Evolutionary conservation across 2,329 filamentous ascomycete species (phyloP), one percentile per base, ranked within the genome.

Genomic region (Hypoxylon sp.): DNA sequence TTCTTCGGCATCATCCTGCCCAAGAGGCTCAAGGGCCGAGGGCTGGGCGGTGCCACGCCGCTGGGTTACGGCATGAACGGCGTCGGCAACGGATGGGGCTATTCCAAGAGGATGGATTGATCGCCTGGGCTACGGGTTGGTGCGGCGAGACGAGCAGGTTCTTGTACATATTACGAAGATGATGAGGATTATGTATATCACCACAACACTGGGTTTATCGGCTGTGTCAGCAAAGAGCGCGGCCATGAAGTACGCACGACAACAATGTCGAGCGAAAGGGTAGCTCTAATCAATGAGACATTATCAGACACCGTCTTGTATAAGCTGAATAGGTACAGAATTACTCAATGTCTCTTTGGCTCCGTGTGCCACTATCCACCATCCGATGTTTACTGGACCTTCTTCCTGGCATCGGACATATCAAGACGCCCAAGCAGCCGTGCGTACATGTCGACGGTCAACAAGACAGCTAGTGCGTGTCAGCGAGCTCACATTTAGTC

Each of bases 1-100:
- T 87, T 86, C 56, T 79, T 86, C 60, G 85, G 85, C 3, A 76
- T 84, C 1, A 78, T 88, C 15, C 69, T 88, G 67, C 85, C 86
- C 1, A 77, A 76, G 62, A 72, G 83, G 54, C 69, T 86, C 20
- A 79, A 75, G 64, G 80, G 79, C 1, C 69, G 82, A 38, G 71
- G 77, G 1, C 72, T 86, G 38, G 83, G 83, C 13, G 83, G 82
- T 15, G 83, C 83, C 3, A 86, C 83, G 21, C 83, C 83, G 0
- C 65, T 86, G 60, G 83, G 82, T 1, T 82, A 84, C 51, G 83
- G 83, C 0, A n/a, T 84, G 21, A 79, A 77, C 48, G 74, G 76
- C n/a, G 72, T 82, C 2, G 83, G 83, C 7, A 86, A 86, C 51
- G 83, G 83, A 43, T 86, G 83, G 83, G 83, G 83, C 2, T 84